These are phyloP conservation scores for Chrysochromulina parva DNA, from an alignment of 78 protist genomes.

Conservation along the genomic window DNA sequence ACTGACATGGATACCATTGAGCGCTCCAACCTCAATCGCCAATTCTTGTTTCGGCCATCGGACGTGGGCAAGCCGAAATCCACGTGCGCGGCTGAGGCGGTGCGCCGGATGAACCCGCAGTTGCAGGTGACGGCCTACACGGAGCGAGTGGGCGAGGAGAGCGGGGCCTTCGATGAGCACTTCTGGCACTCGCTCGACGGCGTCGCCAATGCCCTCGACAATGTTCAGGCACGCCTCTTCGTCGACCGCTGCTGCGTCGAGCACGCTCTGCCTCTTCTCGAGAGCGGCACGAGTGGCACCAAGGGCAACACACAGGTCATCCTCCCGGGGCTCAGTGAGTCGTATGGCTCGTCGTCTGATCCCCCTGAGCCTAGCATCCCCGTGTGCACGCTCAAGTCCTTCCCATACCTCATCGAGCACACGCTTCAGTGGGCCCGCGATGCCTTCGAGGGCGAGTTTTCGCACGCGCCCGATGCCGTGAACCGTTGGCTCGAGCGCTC, in stretches of 20 bases:
- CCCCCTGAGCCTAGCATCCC: conserved; percentile 97
- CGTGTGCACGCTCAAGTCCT: conserved; percentile 94
- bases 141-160: not conserved
- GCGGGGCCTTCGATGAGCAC: conserved; percentile 18
- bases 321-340: conserved; percentile 94
- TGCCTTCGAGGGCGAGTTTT: conserved; percentile 42
- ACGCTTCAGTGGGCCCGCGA: conserved; percentile 93
- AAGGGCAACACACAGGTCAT: conserved; percentile 91
- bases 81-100: not conserved
- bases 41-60: conserved; percentile 92
- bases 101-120: not conserved
- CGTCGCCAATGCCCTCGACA: conserved; percentile 94
- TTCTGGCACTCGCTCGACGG: conserved; percentile 52
- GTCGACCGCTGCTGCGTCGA: conserved; percentile 90
- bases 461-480: not conserved
- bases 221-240: conserved; percentile 92
- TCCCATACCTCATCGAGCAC: conserved; percentile 96
- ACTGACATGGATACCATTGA: conserved; percentile 98
- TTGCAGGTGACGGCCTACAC: not conserved
- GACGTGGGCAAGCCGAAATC: conserved; percentile 58
- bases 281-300: conserved; percentile 97
- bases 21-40: conserved; percentile 91
- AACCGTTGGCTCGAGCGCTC: not conserved
- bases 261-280: conserved; percentile 90
- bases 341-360: conserved; percentile 88